Evolutionary conservation across 2,329 filamentous ascomycete genomes (phyloP).

Genomic region (Claviceps monticola): DNA sequence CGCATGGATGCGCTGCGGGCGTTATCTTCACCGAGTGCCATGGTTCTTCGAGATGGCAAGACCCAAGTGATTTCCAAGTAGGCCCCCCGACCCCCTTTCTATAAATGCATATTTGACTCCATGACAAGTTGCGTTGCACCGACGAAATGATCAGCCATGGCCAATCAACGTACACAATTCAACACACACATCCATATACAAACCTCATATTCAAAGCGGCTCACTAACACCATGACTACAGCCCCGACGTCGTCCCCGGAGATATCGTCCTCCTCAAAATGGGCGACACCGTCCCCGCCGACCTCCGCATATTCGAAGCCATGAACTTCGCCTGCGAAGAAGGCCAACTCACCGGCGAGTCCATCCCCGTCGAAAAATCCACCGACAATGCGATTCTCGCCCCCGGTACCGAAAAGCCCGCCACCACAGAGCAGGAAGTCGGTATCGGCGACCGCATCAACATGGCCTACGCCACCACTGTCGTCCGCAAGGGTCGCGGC

Average conservation of each 20-base stretch:
- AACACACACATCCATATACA: not conserved
- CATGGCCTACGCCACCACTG: constrained; percentile 61
- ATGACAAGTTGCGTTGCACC: too few species aligned
- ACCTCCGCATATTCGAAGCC: constrained; percentile 54
- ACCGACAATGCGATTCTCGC: constrained; percentile 32
- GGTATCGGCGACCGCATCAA: constrained; percentile 61
- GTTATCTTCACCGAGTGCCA: constrained; percentile 49
- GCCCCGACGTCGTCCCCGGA: constrained; percentile 53
- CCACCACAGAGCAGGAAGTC: constrained; percentile 33
- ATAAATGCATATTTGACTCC: too few species aligned
- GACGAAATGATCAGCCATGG: too few species aligned
- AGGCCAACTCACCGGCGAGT: constrained; percentile 63
- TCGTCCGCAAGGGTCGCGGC: constrained; percentile 59
- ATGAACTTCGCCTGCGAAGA: constrained; percentile 75
- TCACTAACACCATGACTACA: constrained; percentile 12
- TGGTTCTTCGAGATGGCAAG: constrained; percentile 45
- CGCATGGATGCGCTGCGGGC: constrained; percentile 50
- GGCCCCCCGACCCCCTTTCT: constrained; percentile 9
- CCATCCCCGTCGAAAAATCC: constrained; percentile 55
- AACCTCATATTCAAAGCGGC: too few species aligned
- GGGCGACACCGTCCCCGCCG: constrained; percentile 63
- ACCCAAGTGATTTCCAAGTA: constrained; percentile 44
- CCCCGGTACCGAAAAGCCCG: constrained; percentile 31
- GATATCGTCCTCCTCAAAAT: constrained; percentile 55
- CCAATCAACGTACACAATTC: too few species aligned